Evolutionary conservation across 257 asterid species (phyloP).

Genomic region (Jacaranda mimosifolia): DNA sequence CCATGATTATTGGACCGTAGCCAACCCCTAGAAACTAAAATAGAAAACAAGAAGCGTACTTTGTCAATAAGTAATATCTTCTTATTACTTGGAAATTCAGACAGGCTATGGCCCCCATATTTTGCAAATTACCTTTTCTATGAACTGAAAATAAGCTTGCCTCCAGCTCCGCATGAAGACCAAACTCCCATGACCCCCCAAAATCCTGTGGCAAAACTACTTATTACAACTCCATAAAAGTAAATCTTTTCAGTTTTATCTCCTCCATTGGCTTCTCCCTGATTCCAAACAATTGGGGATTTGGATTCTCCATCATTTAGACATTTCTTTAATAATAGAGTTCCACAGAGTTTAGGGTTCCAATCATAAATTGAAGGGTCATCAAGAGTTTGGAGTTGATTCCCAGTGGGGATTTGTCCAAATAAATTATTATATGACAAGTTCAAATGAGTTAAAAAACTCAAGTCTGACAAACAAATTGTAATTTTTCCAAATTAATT

Average conservation of each 20-base stretch:
- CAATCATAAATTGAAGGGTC: not conserved
- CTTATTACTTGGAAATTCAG: too few relatives aligned
- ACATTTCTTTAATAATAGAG: slow-evolving; percentile 15
- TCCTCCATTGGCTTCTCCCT: not conserved
- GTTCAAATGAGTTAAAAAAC: slow-evolving; percentile 28
- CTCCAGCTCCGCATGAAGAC: too few relatives aligned
- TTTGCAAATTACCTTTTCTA: not conserved
- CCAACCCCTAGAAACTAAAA: too few relatives aligned
- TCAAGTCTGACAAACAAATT: slow-evolving; percentile 23
- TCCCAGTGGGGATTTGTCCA: slow-evolving; percentile 30
- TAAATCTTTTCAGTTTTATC: not conserved
- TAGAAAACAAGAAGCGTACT: too few relatives aligned
- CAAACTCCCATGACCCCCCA: too few relatives aligned
- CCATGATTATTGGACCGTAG: too few relatives aligned
- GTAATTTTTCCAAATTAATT: too few relatives aligned
- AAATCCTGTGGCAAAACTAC: slow-evolving; percentile 25
- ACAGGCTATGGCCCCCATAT: not conserved
- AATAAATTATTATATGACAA: slow-evolving; percentile 36
- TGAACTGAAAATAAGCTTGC: too few relatives aligned
- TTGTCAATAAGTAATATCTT: too few relatives aligned
- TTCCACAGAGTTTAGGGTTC: too few relatives aligned
- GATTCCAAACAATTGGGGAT: not conserved
- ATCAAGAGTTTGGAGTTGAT: slow-evolving; percentile 23
- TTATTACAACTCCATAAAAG: not conserved
- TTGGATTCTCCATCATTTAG: not conserved